Base-by-base conservation (phyloP, 352 stramenopile species). In the Plasmopara viticola region DNA sequence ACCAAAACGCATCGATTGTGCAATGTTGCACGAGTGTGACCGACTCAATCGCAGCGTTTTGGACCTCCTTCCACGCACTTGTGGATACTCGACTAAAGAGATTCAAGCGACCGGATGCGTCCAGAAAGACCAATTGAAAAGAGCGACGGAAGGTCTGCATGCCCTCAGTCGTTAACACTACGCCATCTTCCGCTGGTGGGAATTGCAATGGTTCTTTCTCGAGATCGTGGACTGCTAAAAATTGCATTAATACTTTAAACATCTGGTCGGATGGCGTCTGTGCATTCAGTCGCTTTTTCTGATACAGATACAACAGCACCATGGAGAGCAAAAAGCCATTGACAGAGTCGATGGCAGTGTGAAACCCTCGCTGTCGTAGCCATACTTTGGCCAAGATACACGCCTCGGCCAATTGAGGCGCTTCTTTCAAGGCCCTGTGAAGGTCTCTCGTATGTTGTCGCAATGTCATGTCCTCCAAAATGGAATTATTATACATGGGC, bases 381-480 rank as follows among this genome's bases (percentile, higher is more conserved):
- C 88, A 97, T 9, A 96, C 78, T 53, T 96, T 96, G 38, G 74
- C 65, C 9, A 97, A 58, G 17, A 94, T 68, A 46, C 80, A 93
- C 0, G 86, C 83, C 28, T 94, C 70, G 0, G 70, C 74, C 55
- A 97, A 85, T 45, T 85, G 68, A 8, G 74, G 65, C 1, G 74
- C 88, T 41, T 86, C 74, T 18, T 76, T 77, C 15, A 81, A 54
- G 29, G 68, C 72, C 1, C 68, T 59, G 53, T 96, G 85, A 10
- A 97, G 76, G 42, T 90, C 78, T 30, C 78, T 62, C 29, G 90
- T 88, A 56, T 96, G 88, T 25, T 83, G 66, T 2, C 73, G 73
- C 38, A 94, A 60, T 65, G 83, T 74, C 82, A 95, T 91, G 56
- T 97, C 88, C 54, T 97, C 88, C n/a, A 97, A 56, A 15, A 97